These are phyloP conservation scores for Xylaria sp. DNA, from an alignment of 2,329 filamentous ascomycete species.

Conservation along the genomic window DNA sequence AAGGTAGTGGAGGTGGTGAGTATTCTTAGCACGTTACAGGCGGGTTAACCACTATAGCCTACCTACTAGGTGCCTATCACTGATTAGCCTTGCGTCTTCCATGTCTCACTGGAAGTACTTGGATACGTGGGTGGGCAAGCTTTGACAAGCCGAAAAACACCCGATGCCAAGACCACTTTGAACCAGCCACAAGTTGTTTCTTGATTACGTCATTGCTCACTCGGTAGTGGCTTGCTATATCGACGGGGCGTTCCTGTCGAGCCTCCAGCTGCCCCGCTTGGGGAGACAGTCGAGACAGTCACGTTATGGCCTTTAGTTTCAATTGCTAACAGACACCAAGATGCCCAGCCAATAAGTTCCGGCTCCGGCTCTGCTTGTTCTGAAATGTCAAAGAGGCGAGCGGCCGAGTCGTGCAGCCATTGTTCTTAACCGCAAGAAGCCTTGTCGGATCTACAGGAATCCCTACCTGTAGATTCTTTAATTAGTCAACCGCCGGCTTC, in stretches of 20 bases:
- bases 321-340: neutral
- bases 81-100: neutral
- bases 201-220: neutral
- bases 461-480: neutral
- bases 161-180: neutral
- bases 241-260: neutral
- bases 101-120: too few species aligned
- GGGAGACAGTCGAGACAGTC: neutral
- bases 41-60: neutral
- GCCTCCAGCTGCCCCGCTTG: too few species aligned
- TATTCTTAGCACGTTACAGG: constrained; percentile 1
- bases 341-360: too few species aligned
- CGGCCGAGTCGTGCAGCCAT: neutral
- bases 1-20: neutral
- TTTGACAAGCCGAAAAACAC: neutral
- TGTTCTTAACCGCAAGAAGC: neutral
- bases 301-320: constrained; percentile 3
- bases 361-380: too few species aligned
- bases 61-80: neutral
- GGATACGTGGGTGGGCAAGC: neutral
- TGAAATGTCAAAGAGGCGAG: neutral
- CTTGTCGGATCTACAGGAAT: constrained; percentile 4
- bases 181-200: neutral
- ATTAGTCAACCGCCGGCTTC: constrained; percentile 13
- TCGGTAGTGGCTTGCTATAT: neutral